Evolutionary conservation across 1,284 basidiomycete species (phyloP), one percentile per base, ranked within the genome.

Genomic region (Erythrobasidium hasegawianum): DNA sequence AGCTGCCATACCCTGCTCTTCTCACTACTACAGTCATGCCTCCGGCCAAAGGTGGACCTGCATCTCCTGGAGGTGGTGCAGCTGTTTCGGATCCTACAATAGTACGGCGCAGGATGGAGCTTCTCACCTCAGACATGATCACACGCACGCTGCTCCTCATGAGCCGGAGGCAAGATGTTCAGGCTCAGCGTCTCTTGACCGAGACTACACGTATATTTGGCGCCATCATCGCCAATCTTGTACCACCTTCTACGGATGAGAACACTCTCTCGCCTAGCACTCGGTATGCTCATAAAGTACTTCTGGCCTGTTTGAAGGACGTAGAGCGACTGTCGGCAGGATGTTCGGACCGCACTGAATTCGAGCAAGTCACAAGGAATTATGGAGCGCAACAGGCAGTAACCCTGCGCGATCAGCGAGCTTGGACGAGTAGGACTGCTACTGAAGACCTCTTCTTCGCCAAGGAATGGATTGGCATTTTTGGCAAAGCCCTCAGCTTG

Each of bases 341-440:
- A 7, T 78, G 95, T 69, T 89, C 91, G 60, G 88, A 91, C 72
- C 85, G 88, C n/a, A 90, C 91, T 64, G 75, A 89, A 77, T 95
- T 95, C 79, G 90, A 73, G 10, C 43, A 87, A 73, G 90, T 94
- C 77, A 87, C 90, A 74, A 82, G 90, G 64, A 94, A 94, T 77
- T 90, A 90, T 77, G 90, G 90, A 55, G 91, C 91, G 66, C 92
- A 96, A 8, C 74, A 94, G 87, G 90, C 91, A 20, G 91, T 94
- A 84, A 90, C 96, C 67, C 80, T 96, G 16, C 83, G 92, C 38
- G 87, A 92, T 73, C 93, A 97, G 78, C 90, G 90, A 78, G 87
- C 87, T 74, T 96, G 92, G 92, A 93, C 86, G 69, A 85, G 85
- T 22, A 82, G 90, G 60, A 90, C 88, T 71, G 85, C 88, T 16